Evolutionary conservation across 2,329 filamentous ascomycete genomes (phyloP).

Genomic region (Penicillium sp.): DNA sequence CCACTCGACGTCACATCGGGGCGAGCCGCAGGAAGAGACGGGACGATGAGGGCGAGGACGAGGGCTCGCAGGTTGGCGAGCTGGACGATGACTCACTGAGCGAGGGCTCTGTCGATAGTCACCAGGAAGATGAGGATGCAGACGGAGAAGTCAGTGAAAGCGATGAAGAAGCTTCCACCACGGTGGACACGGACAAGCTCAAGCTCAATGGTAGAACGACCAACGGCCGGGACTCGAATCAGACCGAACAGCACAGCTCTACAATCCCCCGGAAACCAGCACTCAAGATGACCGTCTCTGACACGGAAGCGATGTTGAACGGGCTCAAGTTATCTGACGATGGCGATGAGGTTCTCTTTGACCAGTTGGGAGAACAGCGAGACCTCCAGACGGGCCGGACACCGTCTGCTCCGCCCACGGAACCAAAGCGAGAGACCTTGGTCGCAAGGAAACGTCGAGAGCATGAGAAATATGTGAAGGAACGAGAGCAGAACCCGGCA

Average conservation of each 20-base stretch:
- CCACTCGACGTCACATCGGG: slow-evolving; percentile 46
- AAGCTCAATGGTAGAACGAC: slow-evolving; percentile 26
- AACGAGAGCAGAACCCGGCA: slow-evolving; percentile 83
- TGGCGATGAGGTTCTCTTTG: slow-evolving; percentile 52
- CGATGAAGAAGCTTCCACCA: slow-evolving; percentile 49
- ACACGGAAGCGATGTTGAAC: slow-evolving; percentile 64
- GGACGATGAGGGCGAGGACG: slow-evolving; percentile 53
- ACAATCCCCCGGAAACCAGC: slow-evolving; percentile 33
- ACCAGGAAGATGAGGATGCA: slow-evolving; percentile 60
- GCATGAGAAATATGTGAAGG: slow-evolving; percentile 87
- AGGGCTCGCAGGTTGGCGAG: slow-evolving; percentile 51
- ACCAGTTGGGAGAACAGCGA: slow-evolving; percentile 42
- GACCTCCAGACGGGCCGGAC: slow-evolving; percentile 35
- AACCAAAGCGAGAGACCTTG: slow-evolving; percentile 55
- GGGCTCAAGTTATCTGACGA: slow-evolving; percentile 54
- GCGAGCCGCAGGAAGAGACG: slow-evolving; percentile 47
- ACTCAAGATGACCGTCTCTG: slow-evolving; percentile 47
- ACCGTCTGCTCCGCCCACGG: slow-evolving; percentile 42
- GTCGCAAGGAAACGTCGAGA: slow-evolving; percentile 76
- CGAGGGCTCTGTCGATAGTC: slow-evolving; percentile 60
- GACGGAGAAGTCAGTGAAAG: slow-evolving; percentile 63
- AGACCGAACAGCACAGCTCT: slow-evolving; percentile 39
- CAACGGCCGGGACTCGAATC: slow-evolving; percentile 32
- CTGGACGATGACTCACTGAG: slow-evolving; percentile 64
- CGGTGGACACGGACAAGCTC: slow-evolving; percentile 25